Evolutionary conservation across 495 filamentous ascomycete species (phyloP).

Genomic region (Glutinoglossum americanum): DNA sequence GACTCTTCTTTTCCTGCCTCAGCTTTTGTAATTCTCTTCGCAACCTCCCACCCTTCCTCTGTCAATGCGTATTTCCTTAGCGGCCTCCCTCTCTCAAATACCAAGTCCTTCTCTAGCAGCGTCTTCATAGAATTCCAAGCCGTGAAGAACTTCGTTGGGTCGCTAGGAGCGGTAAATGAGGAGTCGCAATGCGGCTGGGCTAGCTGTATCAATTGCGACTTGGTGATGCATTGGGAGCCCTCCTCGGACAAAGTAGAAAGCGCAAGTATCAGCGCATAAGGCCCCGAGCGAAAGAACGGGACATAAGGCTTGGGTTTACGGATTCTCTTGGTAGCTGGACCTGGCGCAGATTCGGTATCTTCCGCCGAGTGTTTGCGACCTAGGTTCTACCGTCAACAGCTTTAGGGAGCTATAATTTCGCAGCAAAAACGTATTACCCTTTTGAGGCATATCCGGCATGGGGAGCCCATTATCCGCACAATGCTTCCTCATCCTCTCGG

Average conservation of each 20-base stretch:
- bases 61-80: slow-evolving; percentile 46
- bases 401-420: neutral
- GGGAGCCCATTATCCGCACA: slow-evolving; percentile 49
- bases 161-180: slow-evolving; percentile 47
- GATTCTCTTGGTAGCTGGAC: slow-evolving; percentile 36
- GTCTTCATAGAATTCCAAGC: slow-evolving; percentile 79
- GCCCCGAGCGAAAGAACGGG: slow-evolving; percentile 45
- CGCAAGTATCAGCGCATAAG: slow-evolving; percentile 52
- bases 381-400: neutral
- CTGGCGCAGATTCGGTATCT: slow-evolving; percentile 14
- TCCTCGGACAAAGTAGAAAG: slow-evolving; percentile 38
- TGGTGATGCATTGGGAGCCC: slow-evolving; percentile 35
- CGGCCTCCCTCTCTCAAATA: slow-evolving; percentile 49
- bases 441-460: slow-evolving; percentile 30
- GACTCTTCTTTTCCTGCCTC: neutral
- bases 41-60: slow-evolving; percentile 64
- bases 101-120: slow-evolving; percentile 49
- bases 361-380: slow-evolving; percentile 24
- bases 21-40: slow-evolving; percentile 38
- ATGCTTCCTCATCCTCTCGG: slow-evolving; percentile 41
- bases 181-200: slow-evolving; percentile 56
- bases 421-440: slow-evolving; percentile 6
- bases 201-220: slow-evolving; percentile 41
- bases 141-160: slow-evolving; percentile 51
- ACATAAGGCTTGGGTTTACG: slow-evolving; percentile 50